These are phyloP conservation scores for apple (Malus domestica) DNA, from an alignment of 306 rosid genomes.

Conservation along the genomic window ASM211411v1 NC_041795.1:21485501-21486000, in stretches of 20 bases:
- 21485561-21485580: no score
- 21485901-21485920: background rate
- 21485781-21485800: background rate
- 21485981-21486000: background rate
- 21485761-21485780: background rate
- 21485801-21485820: background rate
- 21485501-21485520: no score
- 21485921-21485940: background rate
- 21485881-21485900: background rate
- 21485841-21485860: background rate
- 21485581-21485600: no score
- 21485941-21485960: background rate
- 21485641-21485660: background rate
- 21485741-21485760: background rate
- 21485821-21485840: background rate
- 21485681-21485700: background rate
- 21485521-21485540: no score
- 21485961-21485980: background rate
- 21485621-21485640: background rate
- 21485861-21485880: background rate
- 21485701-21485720: no score
- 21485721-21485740: background rate
- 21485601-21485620: background rate
- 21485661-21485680: background rate
- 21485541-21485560: no score